A percentile compares a stretch with the other conserved stretches of the same genome.
Evolutionary conservation across 2,329 filamentous ascomycete genomes (phyloP).

Genomic region (Penicillium sp.): DNA sequence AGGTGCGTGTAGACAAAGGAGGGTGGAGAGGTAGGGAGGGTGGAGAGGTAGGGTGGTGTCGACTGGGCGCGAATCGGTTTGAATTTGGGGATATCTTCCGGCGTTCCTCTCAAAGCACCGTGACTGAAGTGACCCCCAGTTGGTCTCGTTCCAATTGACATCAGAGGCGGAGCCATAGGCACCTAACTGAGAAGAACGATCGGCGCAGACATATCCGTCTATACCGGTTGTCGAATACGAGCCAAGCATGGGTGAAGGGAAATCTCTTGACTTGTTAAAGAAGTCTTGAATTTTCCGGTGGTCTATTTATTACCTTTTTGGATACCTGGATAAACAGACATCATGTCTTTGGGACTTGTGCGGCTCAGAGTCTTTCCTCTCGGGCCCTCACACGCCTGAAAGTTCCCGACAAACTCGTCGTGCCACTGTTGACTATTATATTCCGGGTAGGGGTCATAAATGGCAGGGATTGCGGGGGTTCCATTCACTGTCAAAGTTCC

Average conservation of each 20-base stretch:
- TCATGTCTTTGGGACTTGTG: constrained; percentile 57
- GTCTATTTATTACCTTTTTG: background rate
- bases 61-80: constrained; percentile 51
- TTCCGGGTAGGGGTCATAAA: constrained; percentile 68
- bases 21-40: background rate
- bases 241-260: constrained; percentile 61
- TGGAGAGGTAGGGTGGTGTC: background rate
- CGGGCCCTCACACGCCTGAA: constrained; percentile 65
- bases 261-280: constrained; percentile 36
- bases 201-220: constrained; percentile 62
- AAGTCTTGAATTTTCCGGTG: no score
- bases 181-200: constrained; percentile 66
- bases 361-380: constrained; percentile 50
- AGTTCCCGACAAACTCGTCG: constrained; percentile 54
- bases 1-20: background rate
- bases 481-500: background rate
- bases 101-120: constrained; percentile 64
- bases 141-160: constrained; percentile 57
- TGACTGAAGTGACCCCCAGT: constrained; percentile 68
- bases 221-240: constrained; percentile 59
- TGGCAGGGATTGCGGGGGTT: constrained; percentile 8
- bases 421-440: constrained; percentile 65
- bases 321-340: constrained; percentile 56
- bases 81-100: background rate
- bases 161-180: constrained; percentile 39